Evolutionary conservation across 805 yeast species (phyloP).

Genomic region (Candida piceae): DNA sequence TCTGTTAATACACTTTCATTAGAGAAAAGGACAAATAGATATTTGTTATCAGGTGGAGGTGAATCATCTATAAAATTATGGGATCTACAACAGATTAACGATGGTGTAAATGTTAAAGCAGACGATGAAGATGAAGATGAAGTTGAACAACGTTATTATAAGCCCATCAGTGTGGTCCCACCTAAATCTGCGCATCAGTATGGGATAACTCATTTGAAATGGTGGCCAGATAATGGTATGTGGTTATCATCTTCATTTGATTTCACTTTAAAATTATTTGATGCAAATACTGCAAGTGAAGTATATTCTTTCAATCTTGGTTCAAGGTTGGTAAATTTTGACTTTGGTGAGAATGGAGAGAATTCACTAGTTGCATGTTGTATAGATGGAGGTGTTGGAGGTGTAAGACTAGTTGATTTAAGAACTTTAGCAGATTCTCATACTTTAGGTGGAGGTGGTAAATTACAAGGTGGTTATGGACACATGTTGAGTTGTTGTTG

Average conservation of each 20-base stretch:
- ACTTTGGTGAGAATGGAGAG: constrained; percentile 42
- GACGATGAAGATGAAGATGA: constrained; percentile 2
- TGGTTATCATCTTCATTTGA: constrained; percentile 82
- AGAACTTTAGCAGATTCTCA: constrained; percentile 72
- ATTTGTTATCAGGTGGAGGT: constrained; percentile 65
- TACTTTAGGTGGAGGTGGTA: constrained; percentile 41
- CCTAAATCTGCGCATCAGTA: constrained; percentile 49
- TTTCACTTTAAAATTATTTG: constrained; percentile 74
- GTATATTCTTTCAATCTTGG: constrained; percentile 64
- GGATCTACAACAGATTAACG: constrained; percentile 40
- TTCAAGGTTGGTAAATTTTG: constrained; percentile 62
- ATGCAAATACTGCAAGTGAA: constrained; percentile 56
- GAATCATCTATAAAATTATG: constrained; percentile 66
- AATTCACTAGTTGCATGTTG: constrained; percentile 65
- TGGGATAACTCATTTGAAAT: constrained; percentile 67
- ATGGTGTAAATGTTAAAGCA: not conserved
- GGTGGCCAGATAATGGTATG: constrained; percentile 96
- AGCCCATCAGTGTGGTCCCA: constrained; percentile 22
- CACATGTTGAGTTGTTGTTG: constrained; percentile 37
- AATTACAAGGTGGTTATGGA: constrained; percentile 25
- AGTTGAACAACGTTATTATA: constrained; percentile 14
- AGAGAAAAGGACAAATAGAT: constrained; percentile 42
- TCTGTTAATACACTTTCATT: constrained; percentile 60
- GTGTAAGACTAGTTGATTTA: constrained; percentile 58
- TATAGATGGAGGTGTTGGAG: constrained; percentile 46